A percentile compares a stretch with the other conserved stretches of the same genome.
Conservation (phyloP, 1,139 yeast genomes). For the Fermentozyma sake region DNA sequence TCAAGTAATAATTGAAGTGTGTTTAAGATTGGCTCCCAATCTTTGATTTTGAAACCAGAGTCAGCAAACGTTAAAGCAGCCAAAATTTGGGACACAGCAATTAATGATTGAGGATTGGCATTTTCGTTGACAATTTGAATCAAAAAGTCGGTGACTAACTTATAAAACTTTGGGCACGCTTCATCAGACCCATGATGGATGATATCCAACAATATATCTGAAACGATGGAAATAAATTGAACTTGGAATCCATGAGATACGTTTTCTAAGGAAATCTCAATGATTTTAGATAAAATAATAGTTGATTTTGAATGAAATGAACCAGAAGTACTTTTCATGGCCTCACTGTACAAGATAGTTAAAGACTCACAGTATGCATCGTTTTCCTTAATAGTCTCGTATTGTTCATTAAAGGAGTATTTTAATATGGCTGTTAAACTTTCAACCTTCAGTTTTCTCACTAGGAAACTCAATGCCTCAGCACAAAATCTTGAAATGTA, state of each 20-base stretch:
- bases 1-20: conserved; percentile 12
- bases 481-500: conserved; percentile 82
- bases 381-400: conserved; percentile 25
- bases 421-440: conserved; percentile 45
- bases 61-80: conserved; percentile 57
- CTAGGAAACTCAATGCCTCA: conserved; percentile 80
- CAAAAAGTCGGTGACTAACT: conserved; percentile 26
- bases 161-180: conserved; percentile 46
- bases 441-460: conserved; percentile 60
- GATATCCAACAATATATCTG: conserved; percentile 58
- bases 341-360: conserved; percentile 61
- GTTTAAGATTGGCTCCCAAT: conserved; percentile 33
- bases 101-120: conserved; percentile 9
- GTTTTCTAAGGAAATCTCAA: conserved; percentile 29
- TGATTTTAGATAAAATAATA: conserved; percentile 42
- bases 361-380: conserved; percentile 52
- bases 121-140: conserved; percentile 9
- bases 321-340: conserved; percentile 69
- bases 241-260: conserved; percentile 13
- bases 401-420: conserved; percentile 48
- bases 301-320: conserved; percentile 71
- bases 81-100: conserved; percentile 26
- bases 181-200: conserved; percentile 59
- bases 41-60: conserved; percentile 57
- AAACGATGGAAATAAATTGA: conserved; percentile 39